phyloP scores from a whole-genome alignment of 345 rosid species.

The Eucalyptus erythrocorys region DNA sequence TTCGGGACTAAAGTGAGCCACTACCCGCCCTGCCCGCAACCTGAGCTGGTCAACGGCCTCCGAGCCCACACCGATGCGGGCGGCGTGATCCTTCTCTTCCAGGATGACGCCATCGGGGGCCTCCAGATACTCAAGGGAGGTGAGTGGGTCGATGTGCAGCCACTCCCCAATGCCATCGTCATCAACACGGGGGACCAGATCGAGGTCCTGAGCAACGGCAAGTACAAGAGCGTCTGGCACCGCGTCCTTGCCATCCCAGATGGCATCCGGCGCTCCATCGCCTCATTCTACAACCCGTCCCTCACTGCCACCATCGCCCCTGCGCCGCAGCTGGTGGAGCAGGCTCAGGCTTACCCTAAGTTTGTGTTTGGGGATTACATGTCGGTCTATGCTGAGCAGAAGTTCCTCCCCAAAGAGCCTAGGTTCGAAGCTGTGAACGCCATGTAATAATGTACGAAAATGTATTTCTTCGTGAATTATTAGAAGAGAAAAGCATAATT shows the following conservation, averaged over 20 bases:
- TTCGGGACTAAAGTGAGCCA: constrained; percentile 47
- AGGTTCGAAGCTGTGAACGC: constrained; percentile 49
- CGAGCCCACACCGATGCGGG: constrained; percentile 96
- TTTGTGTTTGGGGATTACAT: constrained; percentile 91
- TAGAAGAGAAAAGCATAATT: neutral
- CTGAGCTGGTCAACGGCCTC: constrained; percentile 58
- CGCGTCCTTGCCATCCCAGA: constrained; percentile 35
- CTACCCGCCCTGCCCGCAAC: constrained; percentile 90
- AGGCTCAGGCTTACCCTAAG: constrained; percentile 34
- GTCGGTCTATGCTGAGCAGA: constrained; percentile 74
- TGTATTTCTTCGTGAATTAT: neutral
- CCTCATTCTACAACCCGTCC: constrained; percentile 84
- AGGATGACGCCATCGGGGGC: constrained; percentile 69
- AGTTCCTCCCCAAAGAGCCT: constrained; percentile 83
- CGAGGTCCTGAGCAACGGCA: constrained; percentile 82
- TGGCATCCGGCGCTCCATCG: constrained; percentile 73
- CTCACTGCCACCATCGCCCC: constrained; percentile 73
- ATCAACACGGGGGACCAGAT: constrained; percentile 93
- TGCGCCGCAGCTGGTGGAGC: constrained; percentile 19
- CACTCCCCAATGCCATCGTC: constrained; percentile 51
- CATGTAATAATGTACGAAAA: neutral
- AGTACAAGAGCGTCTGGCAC: constrained; percentile 93
- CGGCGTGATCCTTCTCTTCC: constrained; percentile 73
- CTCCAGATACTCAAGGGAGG: constrained; percentile 80
- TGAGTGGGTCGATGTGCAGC: constrained; percentile 84